phyloP scores from a whole-genome alignment of 169 alveolate genomes.

The Plasmodium billcollinsi region DNA sequence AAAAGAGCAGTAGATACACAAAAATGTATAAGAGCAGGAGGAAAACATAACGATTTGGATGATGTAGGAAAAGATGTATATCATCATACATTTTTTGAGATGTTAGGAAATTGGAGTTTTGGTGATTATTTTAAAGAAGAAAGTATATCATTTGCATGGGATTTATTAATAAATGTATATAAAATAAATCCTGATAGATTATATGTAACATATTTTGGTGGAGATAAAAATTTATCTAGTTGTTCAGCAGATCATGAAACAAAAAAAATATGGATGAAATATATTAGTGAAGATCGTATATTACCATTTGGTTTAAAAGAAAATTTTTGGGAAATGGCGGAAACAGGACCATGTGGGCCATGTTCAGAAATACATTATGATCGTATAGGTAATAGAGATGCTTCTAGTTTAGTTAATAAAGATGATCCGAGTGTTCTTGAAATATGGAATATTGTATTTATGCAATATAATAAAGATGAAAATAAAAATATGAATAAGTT shows the following conservation, averaged over 20 bases:
- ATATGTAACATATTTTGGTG: constrained; percentile 96
- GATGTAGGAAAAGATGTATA: constrained; percentile 97
- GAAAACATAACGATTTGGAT: constrained; percentile 91
- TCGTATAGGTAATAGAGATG: constrained; percentile 93
- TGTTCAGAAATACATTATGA: constrained; percentile 97
- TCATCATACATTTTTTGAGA: constrained; percentile 97
- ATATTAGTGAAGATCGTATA: constrained; percentile 87
- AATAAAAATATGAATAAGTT: constrained; percentile 90
- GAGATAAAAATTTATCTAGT: constrained; percentile 91
- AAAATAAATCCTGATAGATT: constrained; percentile 87
- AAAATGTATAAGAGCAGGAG: constrained; percentile 96
- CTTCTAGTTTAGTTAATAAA: constrained; percentile 91
- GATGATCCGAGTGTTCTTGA: constrained; percentile 96
- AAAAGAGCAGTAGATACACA: constrained; percentile 94
- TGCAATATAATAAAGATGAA: constrained; percentile 94
- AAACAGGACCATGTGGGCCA: constrained; percentile 98
- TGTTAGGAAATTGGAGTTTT: constrained; percentile 97
- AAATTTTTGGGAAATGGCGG: constrained; percentile 98
- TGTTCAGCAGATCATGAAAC: constrained; percentile 93
- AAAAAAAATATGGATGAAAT: constrained; percentile 90
- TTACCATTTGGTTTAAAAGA: constrained; percentile 93
- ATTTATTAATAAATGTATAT: constrained; percentile 91
- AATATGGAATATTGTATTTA: constrained; percentile 96
- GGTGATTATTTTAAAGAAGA: constrained; percentile 96
- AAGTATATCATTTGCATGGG: constrained; percentile 95